Conservation (phyloP, 1,139 yeast genomes). For the Scheffersomyces quercinus region DNA sequence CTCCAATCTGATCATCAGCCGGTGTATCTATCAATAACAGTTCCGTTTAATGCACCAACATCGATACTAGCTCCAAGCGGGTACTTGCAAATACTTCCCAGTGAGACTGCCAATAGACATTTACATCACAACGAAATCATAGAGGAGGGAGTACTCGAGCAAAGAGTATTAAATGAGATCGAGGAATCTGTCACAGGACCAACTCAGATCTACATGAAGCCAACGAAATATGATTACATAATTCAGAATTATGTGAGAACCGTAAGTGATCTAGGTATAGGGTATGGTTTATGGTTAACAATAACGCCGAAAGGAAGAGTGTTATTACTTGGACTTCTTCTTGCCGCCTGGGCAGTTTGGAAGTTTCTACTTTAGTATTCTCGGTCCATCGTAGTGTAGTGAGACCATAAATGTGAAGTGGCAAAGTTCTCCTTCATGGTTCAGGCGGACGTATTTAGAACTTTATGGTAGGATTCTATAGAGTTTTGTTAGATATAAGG, state of each 20-base stretch:
- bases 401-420: no score
- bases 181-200: constrained; percentile 39
- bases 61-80: constrained; percentile 43
- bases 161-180: neutral
- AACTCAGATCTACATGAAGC: constrained; percentile 44
- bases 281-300: constrained; percentile 39
- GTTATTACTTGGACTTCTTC: constrained; percentile 8
- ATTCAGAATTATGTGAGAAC: constrained; percentile 30
- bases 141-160: neutral
- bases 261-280: constrained; percentile 36
- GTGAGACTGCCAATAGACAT: constrained; percentile 22
- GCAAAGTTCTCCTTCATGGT: no score
- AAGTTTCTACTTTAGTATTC: no score
- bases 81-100: constrained; percentile 39
- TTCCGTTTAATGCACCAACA: constrained; percentile 47
- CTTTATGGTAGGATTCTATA: no score
- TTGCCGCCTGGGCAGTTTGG: no score
- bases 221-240: constrained; percentile 39
- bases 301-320: constrained; percentile 44
- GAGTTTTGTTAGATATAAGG: no score
- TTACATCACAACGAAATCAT: constrained; percentile 12
- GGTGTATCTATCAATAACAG: constrained; percentile 43
- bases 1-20: constrained; percentile 45
- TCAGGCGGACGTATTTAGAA: no score
- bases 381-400: no score